Percentiles rank a stretch among this genome's conserved stretches.
These are phyloP conservation scores for Meripilus lineatus DNA, from an alignment of 1,284 basidiomycete species.

Conservation along the genomic window DNA sequence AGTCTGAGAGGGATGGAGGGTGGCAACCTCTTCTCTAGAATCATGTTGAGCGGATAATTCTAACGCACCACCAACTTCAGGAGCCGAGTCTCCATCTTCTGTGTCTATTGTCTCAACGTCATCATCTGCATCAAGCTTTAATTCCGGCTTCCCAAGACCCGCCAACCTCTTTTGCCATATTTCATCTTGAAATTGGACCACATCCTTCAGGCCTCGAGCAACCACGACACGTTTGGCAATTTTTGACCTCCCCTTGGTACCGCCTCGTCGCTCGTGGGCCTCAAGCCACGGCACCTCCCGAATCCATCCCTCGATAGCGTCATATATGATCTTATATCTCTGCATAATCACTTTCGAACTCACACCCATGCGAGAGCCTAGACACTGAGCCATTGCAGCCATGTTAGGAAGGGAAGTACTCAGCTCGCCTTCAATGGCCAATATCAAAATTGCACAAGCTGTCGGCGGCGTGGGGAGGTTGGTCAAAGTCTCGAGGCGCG, in stretches of 20 bases:
- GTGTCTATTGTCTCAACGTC: constrained; percentile 11
- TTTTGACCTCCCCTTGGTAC: constrained; percentile 32
- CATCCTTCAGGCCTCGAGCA: constrained; percentile 61
- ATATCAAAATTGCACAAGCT: constrained; percentile 65
- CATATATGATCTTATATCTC: constrained; percentile 61
- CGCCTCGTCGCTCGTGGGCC: constrained; percentile 31
- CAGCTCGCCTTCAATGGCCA: constrained; percentile 64
- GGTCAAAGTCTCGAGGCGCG: constrained; percentile 13
- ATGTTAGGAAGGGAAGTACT: constrained; percentile 50
- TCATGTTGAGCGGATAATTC: too few species aligned
- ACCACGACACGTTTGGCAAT: constrained; percentile 54
- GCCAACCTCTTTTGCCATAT: constrained; percentile 43
- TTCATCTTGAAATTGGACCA: constrained; percentile 60
- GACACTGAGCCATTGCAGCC: constrained; percentile 46
- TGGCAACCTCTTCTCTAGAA: too few species aligned
- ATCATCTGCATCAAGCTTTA: constrained; percentile 35
- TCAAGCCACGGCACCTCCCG: constrained; percentile 64
- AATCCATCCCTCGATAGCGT: constrained; percentile 54
- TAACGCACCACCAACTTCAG: constrained; percentile 5
- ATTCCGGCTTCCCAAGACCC: constrained; percentile 26
- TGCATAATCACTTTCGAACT: constrained; percentile 53
- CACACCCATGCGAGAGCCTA: constrained; percentile 47
- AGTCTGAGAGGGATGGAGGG: constrained; percentile 7
- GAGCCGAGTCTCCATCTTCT: background rate
- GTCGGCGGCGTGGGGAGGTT: constrained; percentile 42